These are phyloP conservation scores for Fusarium sarcochroum DNA, from an alignment of 2,329 filamentous ascomycete genomes.

Conservation along the genomic window DNA sequence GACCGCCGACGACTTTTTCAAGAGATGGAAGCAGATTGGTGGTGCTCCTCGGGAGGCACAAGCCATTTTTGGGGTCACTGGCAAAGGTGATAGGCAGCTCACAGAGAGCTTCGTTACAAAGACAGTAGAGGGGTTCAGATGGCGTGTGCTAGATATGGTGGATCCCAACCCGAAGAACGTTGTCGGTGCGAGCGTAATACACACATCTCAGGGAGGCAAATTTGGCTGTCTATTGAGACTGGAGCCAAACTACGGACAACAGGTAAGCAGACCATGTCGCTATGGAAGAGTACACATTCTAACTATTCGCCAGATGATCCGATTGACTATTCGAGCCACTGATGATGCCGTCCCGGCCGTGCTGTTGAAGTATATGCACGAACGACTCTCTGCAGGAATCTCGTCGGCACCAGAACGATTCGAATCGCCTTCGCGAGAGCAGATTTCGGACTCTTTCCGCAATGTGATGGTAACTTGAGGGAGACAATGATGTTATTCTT, in stretches of 20 bases:
- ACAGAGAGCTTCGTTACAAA: slow-evolving; percentile 78
- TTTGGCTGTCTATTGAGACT: slow-evolving; percentile 93
- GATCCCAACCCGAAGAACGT: slow-evolving; percentile 96
- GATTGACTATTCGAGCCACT: slow-evolving; percentile 92
- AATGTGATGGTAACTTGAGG: slow-evolving; percentile 66
- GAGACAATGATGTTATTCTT: slow-evolving; percentile 32
- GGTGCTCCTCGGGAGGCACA: slow-evolving; percentile 89
- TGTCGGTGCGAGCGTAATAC: slow-evolving; percentile 89
- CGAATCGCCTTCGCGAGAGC: slow-evolving; percentile 60
- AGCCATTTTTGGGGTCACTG: slow-evolving; percentile 80
- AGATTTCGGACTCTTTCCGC: slow-evolving; percentile 69
- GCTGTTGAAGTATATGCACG: slow-evolving; percentile 88
- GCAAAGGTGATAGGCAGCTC: slow-evolving; percentile 71
- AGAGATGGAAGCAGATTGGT: slow-evolving; percentile 98
- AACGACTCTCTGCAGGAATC: slow-evolving; percentile 74
- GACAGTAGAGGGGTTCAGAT: slow-evolving; percentile 87
- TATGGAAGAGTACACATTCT: slow-evolving; percentile 14
- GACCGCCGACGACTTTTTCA: slow-evolving; percentile 95
- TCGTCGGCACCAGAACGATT: slow-evolving; percentile 58
- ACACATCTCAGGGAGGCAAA: slow-evolving; percentile 87
- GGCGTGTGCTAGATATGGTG: slow-evolving; percentile 86
- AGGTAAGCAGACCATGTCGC: slow-evolving; percentile 72
- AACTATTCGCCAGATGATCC: slow-evolving; percentile 80
- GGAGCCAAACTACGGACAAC: slow-evolving; percentile 93
- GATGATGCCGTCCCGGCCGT: slow-evolving; percentile 89